Base-by-base conservation (phyloP, 257 asterid species). In the Ilex aquifolium region DNA sequence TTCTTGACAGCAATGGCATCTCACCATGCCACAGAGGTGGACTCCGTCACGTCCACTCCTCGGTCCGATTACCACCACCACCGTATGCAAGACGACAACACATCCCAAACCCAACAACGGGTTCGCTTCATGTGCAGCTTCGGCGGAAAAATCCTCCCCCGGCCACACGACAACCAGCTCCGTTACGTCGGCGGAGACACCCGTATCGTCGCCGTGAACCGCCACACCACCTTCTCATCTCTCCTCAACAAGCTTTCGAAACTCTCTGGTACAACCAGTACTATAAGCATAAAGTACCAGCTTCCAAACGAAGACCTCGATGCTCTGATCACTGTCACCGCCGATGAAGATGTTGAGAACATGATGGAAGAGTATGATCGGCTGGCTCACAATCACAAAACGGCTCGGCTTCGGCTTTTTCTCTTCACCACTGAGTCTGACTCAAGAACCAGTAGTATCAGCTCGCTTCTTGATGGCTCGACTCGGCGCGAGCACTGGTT, bases 291-390 rank as follows among this genome's bases (percentile, higher is more conserved):
- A 58, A 91, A 88, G 69, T 91, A 91, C 75, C 96, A 91, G 87
- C 96, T 91, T 30, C 98, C 98, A 0, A 91, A 78, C 68, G 96
- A 91, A 60, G 98, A 91, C 63, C 82, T 91, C 5, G 98, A 91
- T 66, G 75, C 96, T 12, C 79, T 91, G 11, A 88, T 91, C 59
- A 86, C 98, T 7, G 92, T 88, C 32, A 80, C 91, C 1, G 70
- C 80, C 1, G 96, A 91, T 36, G 96, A 91, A 64, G 98, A 91
- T 74, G 78, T 91, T 11, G 95, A 91, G 57, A 88, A 91, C 62
- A 88, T 91, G 96, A 86, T 91, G 90, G 98, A 91, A 9, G 98
- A 91, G 69, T 88, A 81, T 56, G 95, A 88, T 74, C 95, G 96
- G 67, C 85, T 88, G 15, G 70, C 59, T n/a, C 84, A 59, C 60